Conservation (phyloP, 148 eudicot genomes). For the Persicaria tinctoria region DNA sequence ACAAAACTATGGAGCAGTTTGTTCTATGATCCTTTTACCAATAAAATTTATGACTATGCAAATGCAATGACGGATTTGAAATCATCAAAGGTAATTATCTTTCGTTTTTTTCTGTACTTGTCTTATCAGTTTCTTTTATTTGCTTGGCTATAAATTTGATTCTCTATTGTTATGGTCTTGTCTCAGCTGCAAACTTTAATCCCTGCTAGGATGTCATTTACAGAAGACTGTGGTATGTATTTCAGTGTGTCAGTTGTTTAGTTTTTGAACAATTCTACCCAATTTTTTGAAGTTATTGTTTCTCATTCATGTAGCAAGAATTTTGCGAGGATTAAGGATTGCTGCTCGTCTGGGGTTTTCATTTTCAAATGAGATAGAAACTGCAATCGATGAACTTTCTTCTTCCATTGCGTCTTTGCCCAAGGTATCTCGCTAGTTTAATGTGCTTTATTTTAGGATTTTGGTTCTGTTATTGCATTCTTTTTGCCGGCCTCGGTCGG, state of each 20-base stretch:
- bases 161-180: slow-evolving; percentile 15
- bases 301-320: slow-evolving; percentile 60
- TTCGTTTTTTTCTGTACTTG: background rate
- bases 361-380: slow-evolving; percentile 60
- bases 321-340: slow-evolving; percentile 86
- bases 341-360: slow-evolving; percentile 88
- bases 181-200: slow-evolving; percentile 67
- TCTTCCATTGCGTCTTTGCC: slow-evolving; percentile 41
- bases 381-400: slow-evolving; percentile 44
- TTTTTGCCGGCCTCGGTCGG: background rate
- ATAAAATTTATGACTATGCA: slow-evolving; percentile 66
- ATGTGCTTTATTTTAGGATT: background rate
- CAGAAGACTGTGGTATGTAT: slow-evolving; percentile 71
- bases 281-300: background rate
- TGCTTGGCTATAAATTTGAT: background rate
- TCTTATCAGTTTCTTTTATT: background rate
- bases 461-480: background rate
- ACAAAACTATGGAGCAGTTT: slow-evolving; percentile 43
- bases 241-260: slow-evolving; percentile 12
- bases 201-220: slow-evolving; percentile 76
- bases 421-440: slow-evolving; percentile 36
- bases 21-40: slow-evolving; percentile 68
- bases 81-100: slow-evolving; percentile 51
- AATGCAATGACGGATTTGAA: slow-evolving; percentile 64
- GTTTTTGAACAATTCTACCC: background rate